Evolutionary conservation across 2,329 filamentous ascomycete species (phyloP), one percentile per base, ranked within the genome.

Genomic region (Penicillium polonicum): DNA sequence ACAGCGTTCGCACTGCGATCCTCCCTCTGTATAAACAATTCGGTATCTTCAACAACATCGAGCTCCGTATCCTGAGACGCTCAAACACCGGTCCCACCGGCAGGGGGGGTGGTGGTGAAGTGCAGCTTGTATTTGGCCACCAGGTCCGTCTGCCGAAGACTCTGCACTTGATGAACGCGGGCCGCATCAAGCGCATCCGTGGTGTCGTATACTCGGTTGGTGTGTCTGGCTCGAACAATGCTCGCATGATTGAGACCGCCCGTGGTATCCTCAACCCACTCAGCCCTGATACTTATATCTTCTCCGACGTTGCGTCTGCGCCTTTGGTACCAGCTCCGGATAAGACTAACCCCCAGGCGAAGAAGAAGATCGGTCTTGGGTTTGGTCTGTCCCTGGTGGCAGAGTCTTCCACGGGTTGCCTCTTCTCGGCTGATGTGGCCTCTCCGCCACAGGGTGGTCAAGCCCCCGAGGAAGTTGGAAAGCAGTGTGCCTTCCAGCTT

Each of bases 141-240:
- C 94, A 99, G 77, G 89, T 99, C 13, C 86, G 93, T 38, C 80
- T 97, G 51, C 94, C 94, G 12, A 96, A 96, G 80, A 99, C 94
- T 38, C 80, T 99, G 72, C 94, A 99, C 75, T 78, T 97, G 55
- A 83, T 95, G 66, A 89, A 85, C 62, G 86, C 92, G 0, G 94
- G 94, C 8, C 83, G 90, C 55, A 88, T 99, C 68, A 93, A 92
- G 82, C 86, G 87, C 66, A 89, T 99, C 64, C 84, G 93, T 56
- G 94, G 94, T 58, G 94, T 99, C 43, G 92, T 94, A 48, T 99
- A 97, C 76, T 89, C 90, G 55, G 92, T 91, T 0, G 94, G 95
- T 46, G 92, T 97, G 0, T 90, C 90, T 12, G 93, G 90, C 0
- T 92, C 89, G 49, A 97, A 97, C 74, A 99, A 97, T 72, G 90